Evolutionary conservation across 129 eudicot species (phyloP), one percentile per base, ranked within the genome.

Genomic region (Heracleum sosnowskyi): DNA sequence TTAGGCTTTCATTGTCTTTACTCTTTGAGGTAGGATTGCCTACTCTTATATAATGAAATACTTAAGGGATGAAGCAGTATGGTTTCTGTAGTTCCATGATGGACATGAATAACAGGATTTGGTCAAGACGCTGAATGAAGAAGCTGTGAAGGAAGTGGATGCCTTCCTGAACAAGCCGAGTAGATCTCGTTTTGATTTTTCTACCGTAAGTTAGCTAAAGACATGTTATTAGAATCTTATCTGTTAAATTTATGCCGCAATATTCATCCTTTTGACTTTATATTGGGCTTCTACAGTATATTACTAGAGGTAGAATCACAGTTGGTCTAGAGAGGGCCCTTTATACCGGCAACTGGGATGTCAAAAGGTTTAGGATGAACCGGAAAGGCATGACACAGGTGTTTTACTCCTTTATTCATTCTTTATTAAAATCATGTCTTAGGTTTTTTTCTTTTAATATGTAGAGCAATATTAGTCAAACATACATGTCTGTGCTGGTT

Each of bases 381-480:
- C 83, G 90, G 66, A 91, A 86, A 82, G 98, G 98, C 86, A 86
- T 91, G 85, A 89, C 98, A 64, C 98, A 95, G 97, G 98, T 93
- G 63, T 75, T 42, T 77, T 81, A 41, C 83, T 62, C 53, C 22
- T 4, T 34, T 51, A 35, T 77, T 40, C 13, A 42, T 8, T 62
- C 4, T 83, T 68, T 31, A 5, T 72, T 40, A 24, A 70, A 70
- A 72, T 40, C 18, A 72, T 13, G 7, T 17, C 47, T 9, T 63
- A 40, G n/a, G 26, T 51, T 40, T 34, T 28, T 0, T 34, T n/a
- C n/a, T 39, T 77, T 39, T 72, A 31, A 17, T 69, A 15, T 33
- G 66, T 2, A 7, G 20, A 74, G 78, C 60, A 29, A 40, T 79
- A 57, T 42, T 39, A 74, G 82, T 40, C 64, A 76, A 53, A 41